A percentile compares a stretch with the other conserved stretches of the same genome.
Conservation (phyloP, 2,329 filamentous ascomycete species). For the Thermomyces lanuginosus region DNA sequence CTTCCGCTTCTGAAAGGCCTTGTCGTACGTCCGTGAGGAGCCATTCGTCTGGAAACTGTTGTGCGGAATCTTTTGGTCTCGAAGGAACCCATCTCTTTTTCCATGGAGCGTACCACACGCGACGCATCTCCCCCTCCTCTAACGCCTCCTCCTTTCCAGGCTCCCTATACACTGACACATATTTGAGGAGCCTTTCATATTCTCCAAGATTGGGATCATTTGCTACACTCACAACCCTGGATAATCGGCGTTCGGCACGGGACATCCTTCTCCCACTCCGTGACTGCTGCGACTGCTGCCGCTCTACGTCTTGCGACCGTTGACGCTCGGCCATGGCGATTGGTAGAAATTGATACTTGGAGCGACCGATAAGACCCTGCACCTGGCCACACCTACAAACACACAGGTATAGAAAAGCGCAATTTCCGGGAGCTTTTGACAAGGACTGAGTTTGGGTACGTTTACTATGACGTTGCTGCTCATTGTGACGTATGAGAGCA, state of each 20-base stretch:
- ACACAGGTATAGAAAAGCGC: too few relatives aligned
- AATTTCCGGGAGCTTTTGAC: too few relatives aligned
- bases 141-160: constrained; percentile 26
- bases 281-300: constrained; percentile 3
- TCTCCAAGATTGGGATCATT: constrained; percentile 34
- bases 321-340: background rate
- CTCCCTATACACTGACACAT: constrained; percentile 50
- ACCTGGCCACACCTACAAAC: too few relatives aligned
- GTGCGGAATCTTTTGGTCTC: constrained; percentile 12
- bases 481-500: too few relatives aligned
- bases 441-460: too few relatives aligned
- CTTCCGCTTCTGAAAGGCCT: constrained; percentile 43
- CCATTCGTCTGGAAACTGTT: constrained; percentile 47
- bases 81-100: constrained; percentile 20
- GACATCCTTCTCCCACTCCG: constrained; percentile 15
- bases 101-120: constrained; percentile 46
- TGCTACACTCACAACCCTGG: constrained; percentile 14
- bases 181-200: constrained; percentile 50
- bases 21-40: constrained; percentile 50
- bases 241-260: constrained; percentile 13
- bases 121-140: constrained; percentile 32
- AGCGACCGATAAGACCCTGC: too few relatives aligned
- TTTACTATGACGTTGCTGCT: too few relatives aligned
- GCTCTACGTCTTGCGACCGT: constrained; percentile 4
- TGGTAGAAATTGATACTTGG: too few relatives aligned